Percentiles rank a stretch among this genome's conserved stretches.
Conservation (phyloP, 1,284 basidiomycete species). For the Acaromyces ingoldii region DNA sequence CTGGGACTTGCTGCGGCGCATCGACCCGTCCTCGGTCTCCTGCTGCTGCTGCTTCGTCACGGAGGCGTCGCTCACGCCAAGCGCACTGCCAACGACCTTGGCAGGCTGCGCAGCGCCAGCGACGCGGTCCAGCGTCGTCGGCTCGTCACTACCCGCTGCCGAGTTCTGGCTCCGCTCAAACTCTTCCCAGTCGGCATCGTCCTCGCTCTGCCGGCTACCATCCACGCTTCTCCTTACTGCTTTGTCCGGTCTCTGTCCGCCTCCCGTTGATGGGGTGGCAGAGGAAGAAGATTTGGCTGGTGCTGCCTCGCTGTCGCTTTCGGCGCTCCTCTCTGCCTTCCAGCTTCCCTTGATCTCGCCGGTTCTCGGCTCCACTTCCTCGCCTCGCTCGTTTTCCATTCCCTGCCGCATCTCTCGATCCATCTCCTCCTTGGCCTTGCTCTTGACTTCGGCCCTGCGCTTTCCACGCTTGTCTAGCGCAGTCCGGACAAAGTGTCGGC, state of each 20-base stretch:
- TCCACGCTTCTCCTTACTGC: conserved; percentile 11
- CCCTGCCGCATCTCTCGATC: conserved; percentile 36
- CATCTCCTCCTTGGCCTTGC: conserved; percentile 60
- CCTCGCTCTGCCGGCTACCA: conserved; percentile 2
- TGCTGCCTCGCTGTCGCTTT: conserved; percentile 4
- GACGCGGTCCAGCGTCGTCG: conserved; percentile 4
- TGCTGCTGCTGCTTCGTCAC: too few species aligned
- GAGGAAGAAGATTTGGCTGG: not conserved
- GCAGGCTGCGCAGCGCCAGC: conserved; percentile 2
- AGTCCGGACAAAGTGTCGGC: conserved; percentile 50
- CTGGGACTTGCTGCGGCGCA: not conserved
- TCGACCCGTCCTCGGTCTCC: too few species aligned
- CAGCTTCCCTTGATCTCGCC: conserved; percentile 13
- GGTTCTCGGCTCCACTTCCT: conserved; percentile 25
- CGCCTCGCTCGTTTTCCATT: conserved; percentile 31
- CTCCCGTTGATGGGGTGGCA: conserved; percentile 5
- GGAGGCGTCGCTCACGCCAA: conserved; percentile 3
- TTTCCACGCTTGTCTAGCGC: conserved; percentile 41
- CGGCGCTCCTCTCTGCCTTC: conserved; percentile 3
- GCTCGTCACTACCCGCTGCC: too few species aligned
- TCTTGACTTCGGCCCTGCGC: conserved; percentile 15
- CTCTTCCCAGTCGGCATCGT: conserved; percentile 18
- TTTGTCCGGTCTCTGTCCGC: conserved; percentile 4
- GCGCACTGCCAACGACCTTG: not conserved
- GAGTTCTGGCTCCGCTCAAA: conserved; percentile 19